Evolutionary conservation across 2,329 filamentous ascomycete genomes (phyloP).

Genomic region (Aspergillus sp.): DNA sequence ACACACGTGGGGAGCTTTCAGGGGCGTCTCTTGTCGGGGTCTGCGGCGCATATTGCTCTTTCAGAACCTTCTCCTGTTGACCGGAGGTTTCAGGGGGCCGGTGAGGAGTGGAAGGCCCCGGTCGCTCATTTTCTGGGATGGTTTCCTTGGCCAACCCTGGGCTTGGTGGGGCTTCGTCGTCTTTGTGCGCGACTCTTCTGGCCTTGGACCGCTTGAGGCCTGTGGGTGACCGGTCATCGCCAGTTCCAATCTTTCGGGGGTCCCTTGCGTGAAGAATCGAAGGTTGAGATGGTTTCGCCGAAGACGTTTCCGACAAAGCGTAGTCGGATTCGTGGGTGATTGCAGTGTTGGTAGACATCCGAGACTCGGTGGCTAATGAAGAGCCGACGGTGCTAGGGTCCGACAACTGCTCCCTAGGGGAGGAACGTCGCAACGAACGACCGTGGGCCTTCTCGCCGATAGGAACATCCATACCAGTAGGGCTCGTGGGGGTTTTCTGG

Average conservation of each 20-base stretch:
- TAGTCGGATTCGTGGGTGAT: slow-evolving; percentile 37
- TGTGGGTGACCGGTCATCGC: slow-evolving; percentile 32
- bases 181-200: slow-evolving; percentile 41
- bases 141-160: slow-evolving; percentile 25
- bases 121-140: slow-evolving; percentile 19
- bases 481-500: slow-evolving; percentile 46
- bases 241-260: slow-evolving; percentile 21
- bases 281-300: slow-evolving; percentile 24
- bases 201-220: slow-evolving; percentile 43
- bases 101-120: slow-evolving; percentile 12
- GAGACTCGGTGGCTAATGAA: slow-evolving; percentile 25
- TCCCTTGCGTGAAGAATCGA: slow-evolving; percentile 33
- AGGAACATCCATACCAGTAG: slow-evolving; percentile 59
- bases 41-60: slow-evolving; percentile 22
- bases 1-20: slow-evolving; percentile 39
- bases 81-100: slow-evolving; percentile 8
- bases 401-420: slow-evolving; percentile 29
- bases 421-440: slow-evolving; percentile 43
- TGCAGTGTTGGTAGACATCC: slow-evolving; percentile 30
- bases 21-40: slow-evolving; percentile 26
- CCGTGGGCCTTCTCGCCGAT: slow-evolving; percentile 58
- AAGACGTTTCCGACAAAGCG: slow-evolving; percentile 23
- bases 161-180: slow-evolving; percentile 30
- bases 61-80: slow-evolving; percentile 16
- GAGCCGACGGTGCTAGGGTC: slow-evolving; percentile 34